Base-by-base conservation (phyloP, 179 eudicot genomes). In the Silene coronaria region DNA sequence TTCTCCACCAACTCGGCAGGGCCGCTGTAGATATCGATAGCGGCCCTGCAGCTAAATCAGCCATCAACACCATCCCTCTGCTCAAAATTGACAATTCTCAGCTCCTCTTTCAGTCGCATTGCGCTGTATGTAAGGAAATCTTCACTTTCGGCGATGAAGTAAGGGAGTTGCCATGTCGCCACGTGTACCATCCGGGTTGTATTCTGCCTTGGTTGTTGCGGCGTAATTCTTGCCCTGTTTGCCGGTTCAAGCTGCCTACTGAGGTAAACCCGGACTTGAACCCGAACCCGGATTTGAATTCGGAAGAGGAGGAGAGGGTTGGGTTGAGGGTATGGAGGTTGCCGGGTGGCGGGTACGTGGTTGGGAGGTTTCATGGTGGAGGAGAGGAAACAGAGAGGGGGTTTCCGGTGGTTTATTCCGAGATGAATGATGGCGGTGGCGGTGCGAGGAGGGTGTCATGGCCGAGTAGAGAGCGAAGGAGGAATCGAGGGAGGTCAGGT, bases 331-430 rank as follows among this genome's bases (percentile, higher is more conserved):
- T 87, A 46, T 85, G 88, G 90, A 77, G 87, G 55, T 70, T 85
- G 7, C 88, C 90, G 1, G 84, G 90, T 46, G 90, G 88, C 1
- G 90, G 88, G 2, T 83, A 78, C 55, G 90, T 86, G 1, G 83
- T 85, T 34, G 90, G 87, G 74, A 84, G 86, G 76, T 84, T 85
- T 71, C 26, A 61, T 6, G 86, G 87, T 4, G 84, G 80, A 5
- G 74, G 85, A 67, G 72, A 88, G 62, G 86, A 79, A 0, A 80
- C 84, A n/a, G 87, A 84, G 42, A 78, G 88, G 67, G 82, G 88
- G 78, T 82, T 88, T 34, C 92, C 97, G 0, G 91, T 86, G 65
- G 96, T 91, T 3, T 93, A 83, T 75, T 90, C 98, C 0, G 97
- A 93, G 80, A 85, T 89, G 96, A 97, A 93, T 77, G 97, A 91